phyloP scores from a whole-genome alignment of 495 filamentous ascomycete genomes.

The Lophiotrema nucula region DNA sequence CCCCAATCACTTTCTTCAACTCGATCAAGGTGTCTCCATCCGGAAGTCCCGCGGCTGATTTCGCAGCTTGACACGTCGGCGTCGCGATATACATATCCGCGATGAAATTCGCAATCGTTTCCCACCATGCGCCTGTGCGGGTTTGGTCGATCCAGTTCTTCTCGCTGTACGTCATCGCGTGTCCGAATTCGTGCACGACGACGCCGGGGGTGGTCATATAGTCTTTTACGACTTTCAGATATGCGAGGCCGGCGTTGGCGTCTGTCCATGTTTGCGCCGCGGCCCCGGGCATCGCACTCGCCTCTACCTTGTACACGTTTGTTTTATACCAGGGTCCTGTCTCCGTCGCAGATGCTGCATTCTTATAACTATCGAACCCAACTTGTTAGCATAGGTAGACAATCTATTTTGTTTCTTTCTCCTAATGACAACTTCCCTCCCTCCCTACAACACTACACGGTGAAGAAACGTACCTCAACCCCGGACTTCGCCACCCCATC shows the following conservation, averaged over 20 bases:
- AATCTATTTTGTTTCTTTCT: too few species aligned
- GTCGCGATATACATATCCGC: constrained; percentile 49
- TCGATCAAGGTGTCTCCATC: constrained; percentile 45
- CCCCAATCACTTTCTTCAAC: constrained; percentile 45
- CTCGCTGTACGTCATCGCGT: constrained; percentile 46
- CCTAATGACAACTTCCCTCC: too few species aligned
- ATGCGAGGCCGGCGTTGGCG: constrained; percentile 42
- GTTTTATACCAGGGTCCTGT: constrained; percentile 46
- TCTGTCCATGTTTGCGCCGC: constrained; percentile 44
- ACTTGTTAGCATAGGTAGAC: too few species aligned
- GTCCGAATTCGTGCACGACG: constrained; percentile 49
- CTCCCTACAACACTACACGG: too few species aligned
- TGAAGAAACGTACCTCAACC: constrained; percentile 44
- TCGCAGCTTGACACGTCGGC: constrained; percentile 37
- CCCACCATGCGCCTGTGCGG: constrained; percentile 49
- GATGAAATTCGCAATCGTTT: constrained; percentile 48
- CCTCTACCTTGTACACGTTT: constrained; percentile 45
- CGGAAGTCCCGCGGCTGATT: constrained; percentile 36
- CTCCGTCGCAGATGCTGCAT: too few species aligned
- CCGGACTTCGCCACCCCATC: constrained; percentile 46
- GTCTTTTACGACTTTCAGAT: constrained; percentile 44
- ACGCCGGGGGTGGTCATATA: constrained; percentile 45
- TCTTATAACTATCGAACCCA: too few species aligned
- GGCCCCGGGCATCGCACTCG: constrained; percentile 39
- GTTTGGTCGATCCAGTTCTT: constrained; percentile 47